phyloP scores from a whole-genome alignment of 352 stramenopile species.

The Globisporangium perplexum region DNA sequence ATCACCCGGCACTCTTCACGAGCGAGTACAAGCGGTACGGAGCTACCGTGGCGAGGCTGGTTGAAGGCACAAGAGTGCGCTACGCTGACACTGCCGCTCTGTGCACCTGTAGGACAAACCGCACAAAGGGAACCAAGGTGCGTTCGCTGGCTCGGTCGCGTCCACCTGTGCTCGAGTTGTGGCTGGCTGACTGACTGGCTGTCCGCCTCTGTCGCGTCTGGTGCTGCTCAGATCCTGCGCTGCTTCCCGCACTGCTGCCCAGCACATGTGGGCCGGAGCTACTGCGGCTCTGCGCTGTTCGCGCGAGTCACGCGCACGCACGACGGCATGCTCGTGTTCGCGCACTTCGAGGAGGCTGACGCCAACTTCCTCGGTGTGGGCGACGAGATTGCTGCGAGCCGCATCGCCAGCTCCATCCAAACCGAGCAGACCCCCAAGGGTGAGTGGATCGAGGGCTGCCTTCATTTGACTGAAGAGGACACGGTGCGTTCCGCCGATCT shows the following conservation, averaged over 20 bases:
- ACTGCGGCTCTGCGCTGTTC: conserved; percentile 52
- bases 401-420: conserved; percentile 36
- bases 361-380: conserved; percentile 22
- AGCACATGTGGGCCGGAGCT: conserved; percentile 57
- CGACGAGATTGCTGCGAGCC: conserved; percentile 18
- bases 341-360: conserved; percentile 48
- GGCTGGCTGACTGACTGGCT: background rate
- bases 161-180: background rate
- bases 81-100: background rate
- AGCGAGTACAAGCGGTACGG: conserved; percentile 55
- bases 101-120: conserved; percentile 29
- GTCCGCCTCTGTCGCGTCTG: background rate
- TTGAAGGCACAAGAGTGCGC: no score
- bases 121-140: conserved; percentile 42
- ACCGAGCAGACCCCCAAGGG: conserved; percentile 58
- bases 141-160: background rate
- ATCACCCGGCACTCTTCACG: conserved; percentile 36
- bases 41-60: background rate
- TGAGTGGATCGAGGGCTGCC: conserved; percentile 49
- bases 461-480: conserved; percentile 2
- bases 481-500: background rate
- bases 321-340: conserved; percentile 30
- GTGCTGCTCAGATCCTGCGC: conserved; percentile 49
- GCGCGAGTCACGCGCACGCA: conserved; percentile 26
- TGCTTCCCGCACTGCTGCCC: conserved; percentile 75